Evolutionary conservation across 2,329 filamentous ascomycete genomes (phyloP).

Genomic region (Colletotrichum musae): DNA sequence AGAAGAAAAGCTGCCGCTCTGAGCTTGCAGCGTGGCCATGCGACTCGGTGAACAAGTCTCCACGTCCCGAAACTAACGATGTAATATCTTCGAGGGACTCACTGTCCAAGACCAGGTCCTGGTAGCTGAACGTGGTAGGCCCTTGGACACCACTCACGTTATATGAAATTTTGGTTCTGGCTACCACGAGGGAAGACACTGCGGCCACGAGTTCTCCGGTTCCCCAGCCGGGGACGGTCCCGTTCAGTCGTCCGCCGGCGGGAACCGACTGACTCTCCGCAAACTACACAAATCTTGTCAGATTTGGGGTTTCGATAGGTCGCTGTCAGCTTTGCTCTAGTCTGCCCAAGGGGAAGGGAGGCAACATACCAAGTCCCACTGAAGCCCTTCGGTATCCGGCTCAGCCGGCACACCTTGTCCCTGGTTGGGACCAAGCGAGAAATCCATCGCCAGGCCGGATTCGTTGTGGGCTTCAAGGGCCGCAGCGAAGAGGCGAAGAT

Average conservation of each 20-base stretch:
- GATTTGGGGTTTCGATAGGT: too few relatives aligned
- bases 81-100: not conserved
- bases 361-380: slow-evolving; percentile 48
- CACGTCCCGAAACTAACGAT: not conserved
- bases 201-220: slow-evolving; percentile 6
- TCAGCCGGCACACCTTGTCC: slow-evolving; percentile 61
- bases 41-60: not conserved
- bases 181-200: not conserved
- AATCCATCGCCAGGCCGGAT: slow-evolving; percentile 58
- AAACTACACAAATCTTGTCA: not conserved
- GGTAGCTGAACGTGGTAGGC: not conserved
- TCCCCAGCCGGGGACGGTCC: slow-evolving; percentile 53
- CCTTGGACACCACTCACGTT: not conserved
- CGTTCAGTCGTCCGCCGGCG: slow-evolving; percentile 47
- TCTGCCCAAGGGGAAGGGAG: too few relatives aligned
- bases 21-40: not conserved
- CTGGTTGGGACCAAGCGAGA: slow-evolving; percentile 61
- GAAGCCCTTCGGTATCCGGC: slow-evolving; percentile 50
- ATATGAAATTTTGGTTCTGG: not conserved
- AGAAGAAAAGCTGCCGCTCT: slow-evolving; percentile 13
- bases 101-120: not conserved
- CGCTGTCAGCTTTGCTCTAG: too few relatives aligned
- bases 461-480: slow-evolving; percentile 42
- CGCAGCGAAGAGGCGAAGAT: slow-evolving; percentile 37
- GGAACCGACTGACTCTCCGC: slow-evolving; percentile 49